A percentile compares a stretch with the other conserved stretches of the same genome.
Evolutionary conservation across 352 stramenopile species (phyloP).

Genomic region (Pythium rhizo-oryzae): DNA sequence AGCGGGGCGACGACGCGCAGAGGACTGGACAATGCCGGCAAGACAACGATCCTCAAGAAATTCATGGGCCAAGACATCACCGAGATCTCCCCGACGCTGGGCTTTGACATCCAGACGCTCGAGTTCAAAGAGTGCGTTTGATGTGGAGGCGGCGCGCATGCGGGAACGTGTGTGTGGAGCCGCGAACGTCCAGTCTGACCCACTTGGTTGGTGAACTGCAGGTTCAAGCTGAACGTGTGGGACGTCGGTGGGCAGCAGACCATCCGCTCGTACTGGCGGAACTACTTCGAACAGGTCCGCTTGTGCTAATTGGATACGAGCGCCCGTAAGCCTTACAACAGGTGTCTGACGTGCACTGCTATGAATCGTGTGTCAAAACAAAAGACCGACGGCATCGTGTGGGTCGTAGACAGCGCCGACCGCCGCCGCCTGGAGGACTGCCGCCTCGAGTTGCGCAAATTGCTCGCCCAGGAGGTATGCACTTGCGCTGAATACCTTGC

Average conservation of each 20-base stretch:
- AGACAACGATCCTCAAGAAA: slow-evolving; percentile 98
- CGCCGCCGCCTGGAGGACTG: slow-evolving; percentile 94
- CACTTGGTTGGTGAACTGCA: background rate
- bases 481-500: background rate
- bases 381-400: slow-evolving; percentile 98
- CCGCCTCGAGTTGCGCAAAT: slow-evolving; percentile 85
- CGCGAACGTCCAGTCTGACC: too few relatives aligned
- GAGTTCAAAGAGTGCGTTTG: slow-evolving; percentile 90
- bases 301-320: background rate
- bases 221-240: slow-evolving; percentile 89
- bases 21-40: slow-evolving; percentile 99
- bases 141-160: background rate
- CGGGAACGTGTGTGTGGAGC: too few relatives aligned
- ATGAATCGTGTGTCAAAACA: background rate
- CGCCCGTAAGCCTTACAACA: too few relatives aligned
- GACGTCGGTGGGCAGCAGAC: slow-evolving; percentile 98
- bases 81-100: slow-evolving; percentile 97
- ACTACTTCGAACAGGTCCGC: slow-evolving; percentile 95
- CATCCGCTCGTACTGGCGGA: slow-evolving; percentile 98
- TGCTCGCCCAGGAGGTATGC: slow-evolving; percentile 88
- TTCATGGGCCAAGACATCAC: slow-evolving; percentile 98
- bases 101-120: slow-evolving; percentile 99
- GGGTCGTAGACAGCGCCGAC: slow-evolving; percentile 98
- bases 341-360: background rate
- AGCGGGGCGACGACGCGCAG: slow-evolving; percentile 32